phyloP scores from a whole-genome alignment of 2,329 filamentous ascomycete species.

The Penicillium sp. region DNA sequence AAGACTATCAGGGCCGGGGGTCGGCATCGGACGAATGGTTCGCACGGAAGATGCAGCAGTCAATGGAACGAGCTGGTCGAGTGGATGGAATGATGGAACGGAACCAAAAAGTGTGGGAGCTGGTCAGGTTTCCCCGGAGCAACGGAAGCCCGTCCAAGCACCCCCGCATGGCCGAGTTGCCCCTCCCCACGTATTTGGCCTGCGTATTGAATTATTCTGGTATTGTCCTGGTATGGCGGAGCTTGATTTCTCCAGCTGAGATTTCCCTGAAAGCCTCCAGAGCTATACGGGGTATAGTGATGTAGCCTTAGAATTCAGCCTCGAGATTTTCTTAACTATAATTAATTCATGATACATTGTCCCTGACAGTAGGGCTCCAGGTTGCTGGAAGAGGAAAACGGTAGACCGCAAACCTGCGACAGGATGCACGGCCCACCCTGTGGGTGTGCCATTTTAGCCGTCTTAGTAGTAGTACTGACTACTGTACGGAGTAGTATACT shows the following conservation, averaged over 20 bases:
- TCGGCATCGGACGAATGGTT: conserved; percentile 19
- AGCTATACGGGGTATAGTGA: background rate
- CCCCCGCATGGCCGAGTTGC: conserved; percentile 36
- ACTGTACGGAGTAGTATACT: no score
- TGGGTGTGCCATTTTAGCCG: background rate
- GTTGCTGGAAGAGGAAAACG: background rate
- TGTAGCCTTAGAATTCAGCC: background rate
- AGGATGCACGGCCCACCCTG: background rate
- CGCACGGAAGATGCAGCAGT: background rate
- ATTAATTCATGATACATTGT: background rate
- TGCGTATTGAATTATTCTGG: background rate
- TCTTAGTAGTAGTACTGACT: background rate
- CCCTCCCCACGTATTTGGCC: background rate
- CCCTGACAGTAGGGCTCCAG: background rate
- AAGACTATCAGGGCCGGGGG: conserved; percentile 1
- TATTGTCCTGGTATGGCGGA: background rate
- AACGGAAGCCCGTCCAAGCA: conserved; percentile 33
- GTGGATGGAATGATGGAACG: conserved; percentile 1
- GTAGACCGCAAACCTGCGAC: background rate
- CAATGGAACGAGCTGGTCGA: background rate
- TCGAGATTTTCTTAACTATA: background rate
- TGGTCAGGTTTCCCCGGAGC: conserved; percentile 34
- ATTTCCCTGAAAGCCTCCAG: background rate
- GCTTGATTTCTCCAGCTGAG: background rate
- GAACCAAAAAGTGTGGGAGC: background rate